Percentiles rank a stretch among this genome's conserved stretches.
Conservation (phyloP, 192 early-diverging fungal genomes). For the Gigaspora rosea region DNA sequence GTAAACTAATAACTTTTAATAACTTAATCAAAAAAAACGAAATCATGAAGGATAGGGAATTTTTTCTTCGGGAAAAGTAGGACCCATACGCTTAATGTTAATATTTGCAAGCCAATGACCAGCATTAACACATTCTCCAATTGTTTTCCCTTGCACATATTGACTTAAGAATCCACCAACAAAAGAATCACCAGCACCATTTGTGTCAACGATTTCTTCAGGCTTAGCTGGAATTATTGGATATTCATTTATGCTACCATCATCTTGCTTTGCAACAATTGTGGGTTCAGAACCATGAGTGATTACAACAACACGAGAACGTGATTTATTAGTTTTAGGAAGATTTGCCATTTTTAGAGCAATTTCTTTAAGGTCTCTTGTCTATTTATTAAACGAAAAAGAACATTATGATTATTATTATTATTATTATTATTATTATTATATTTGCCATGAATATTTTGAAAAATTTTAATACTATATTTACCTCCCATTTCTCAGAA, state of each 20-base stretch:
- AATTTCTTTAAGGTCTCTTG: constrained; percentile 74
- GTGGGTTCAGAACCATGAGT: constrained; percentile 85
- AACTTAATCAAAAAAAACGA: too few species aligned
- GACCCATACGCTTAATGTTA: constrained; percentile 79
- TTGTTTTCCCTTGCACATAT: constrained; percentile 71
- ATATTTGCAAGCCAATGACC: constrained; percentile 90
- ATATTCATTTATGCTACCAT: constrained; percentile 62
- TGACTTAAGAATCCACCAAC: constrained; percentile 90
- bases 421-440: background rate
- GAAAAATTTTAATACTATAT: background rate
- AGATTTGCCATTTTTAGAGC: constrained; percentile 80
- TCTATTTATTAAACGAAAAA: background rate
- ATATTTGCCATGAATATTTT: background rate
- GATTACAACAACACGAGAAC: constrained; percentile 86
- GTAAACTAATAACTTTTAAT: too few species aligned
- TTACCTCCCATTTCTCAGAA: constrained; percentile 62
- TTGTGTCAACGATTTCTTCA: constrained; percentile 90
- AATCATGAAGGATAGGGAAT: background rate
- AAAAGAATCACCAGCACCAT: constrained; percentile 98
- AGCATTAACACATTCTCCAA: constrained; percentile 70
- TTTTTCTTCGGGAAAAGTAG: constrained; percentile 62
- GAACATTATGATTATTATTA: background rate
- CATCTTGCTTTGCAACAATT: constrained; percentile 68
- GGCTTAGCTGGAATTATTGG: constrained; percentile 59
- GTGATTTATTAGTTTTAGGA: constrained; percentile 72